Evolutionary conservation across 345 rosid species (phyloP), one percentile per base, ranked within the genome.

Genomic region (Gossypioides kirkii): DNA sequence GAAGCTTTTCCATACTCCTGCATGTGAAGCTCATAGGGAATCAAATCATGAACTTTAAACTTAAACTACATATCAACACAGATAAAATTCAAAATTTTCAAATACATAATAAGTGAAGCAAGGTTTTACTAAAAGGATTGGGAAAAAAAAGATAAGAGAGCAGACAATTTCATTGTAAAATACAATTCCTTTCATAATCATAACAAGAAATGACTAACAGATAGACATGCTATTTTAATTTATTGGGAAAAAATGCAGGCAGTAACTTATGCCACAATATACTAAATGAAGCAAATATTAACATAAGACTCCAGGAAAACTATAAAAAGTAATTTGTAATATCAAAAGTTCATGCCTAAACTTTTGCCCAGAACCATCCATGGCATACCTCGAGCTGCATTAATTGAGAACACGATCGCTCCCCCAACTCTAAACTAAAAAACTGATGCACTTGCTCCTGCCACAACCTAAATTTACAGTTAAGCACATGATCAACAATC

Each of bases 391-490:
- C 81, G 65, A 88, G 86, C 73, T 82, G 80, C 71, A 81, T 73
- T 71, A 88, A 28, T 25, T 28, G 84, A 77, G 86, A 83, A 85
- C 83, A 87, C 45, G 82, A 76, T 22, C 86, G 80, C 32, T 81
- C 81, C 61, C 74, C 70, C 17, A 75, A 45, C n/a, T 81, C 79
- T 61, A 80, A 78, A 76, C 72, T 68, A 50, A 84, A 79, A 75
- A 84, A 82, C 28, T 58, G 82, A 50, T 73, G 45, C 32, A 85
- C 91, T 77, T 82, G 77, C 68, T 80, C 88, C 70, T 81, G 86
- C 96, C 96, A 90, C 64, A 73, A 74, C 87, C 96, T 90, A 69
- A 64, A 80, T 75, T 69, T 54, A 56, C 65, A 61, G 47, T 58
- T 22, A 43, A 71, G 47, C 60, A 0, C 54, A 0, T 45, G 53